Conservation (phyloP, 2,329 filamentous ascomycete genomes). For the Zarea fungicola region DNA sequence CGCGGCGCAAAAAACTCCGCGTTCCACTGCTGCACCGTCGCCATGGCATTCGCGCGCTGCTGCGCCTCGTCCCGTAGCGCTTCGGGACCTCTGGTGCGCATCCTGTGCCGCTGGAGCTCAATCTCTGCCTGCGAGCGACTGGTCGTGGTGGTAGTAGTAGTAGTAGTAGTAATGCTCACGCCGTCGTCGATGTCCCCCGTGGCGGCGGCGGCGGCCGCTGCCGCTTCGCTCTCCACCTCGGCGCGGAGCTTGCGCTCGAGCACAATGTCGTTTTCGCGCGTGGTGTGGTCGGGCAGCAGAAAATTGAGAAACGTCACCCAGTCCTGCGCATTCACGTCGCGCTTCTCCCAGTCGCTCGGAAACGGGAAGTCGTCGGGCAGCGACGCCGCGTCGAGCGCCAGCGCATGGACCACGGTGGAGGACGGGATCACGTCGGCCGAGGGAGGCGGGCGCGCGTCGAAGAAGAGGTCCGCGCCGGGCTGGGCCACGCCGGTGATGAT, state of each 20-base stretch:
- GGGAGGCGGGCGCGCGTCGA: conserved; percentile 38
- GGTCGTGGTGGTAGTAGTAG: no score
- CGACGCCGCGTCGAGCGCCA: conserved; percentile 31
- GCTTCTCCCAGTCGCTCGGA: conserved; percentile 29
- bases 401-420: conserved; percentile 27
- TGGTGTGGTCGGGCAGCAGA: conserved; percentile 45
- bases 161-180: conserved; percentile 23
- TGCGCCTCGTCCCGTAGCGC: conserved; percentile 17
- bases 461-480: conserved; percentile 33
- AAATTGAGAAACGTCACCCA: conserved; percentile 57
- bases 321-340: conserved; percentile 46
- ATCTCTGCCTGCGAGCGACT: conserved; percentile 30
- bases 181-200: no score
- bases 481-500: conserved; percentile 11
- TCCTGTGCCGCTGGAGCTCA: conserved; percentile 37
- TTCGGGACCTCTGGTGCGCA: conserved; percentile 21
- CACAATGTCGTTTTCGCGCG: conserved; percentile 39
- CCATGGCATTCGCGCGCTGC: conserved; percentile 29
- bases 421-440: conserved; percentile 22
- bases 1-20: conserved; percentile 49
- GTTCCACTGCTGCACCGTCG: conserved; percentile 51
- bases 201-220: no score
- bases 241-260: conserved; percentile 44
- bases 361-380: conserved; percentile 41
- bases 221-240: conserved; percentile 30